These are phyloP conservation scores for Rhynchosporium graminicola DNA, from an alignment of 2,329 filamentous ascomycete genomes.

Conservation along the genomic window DNA sequence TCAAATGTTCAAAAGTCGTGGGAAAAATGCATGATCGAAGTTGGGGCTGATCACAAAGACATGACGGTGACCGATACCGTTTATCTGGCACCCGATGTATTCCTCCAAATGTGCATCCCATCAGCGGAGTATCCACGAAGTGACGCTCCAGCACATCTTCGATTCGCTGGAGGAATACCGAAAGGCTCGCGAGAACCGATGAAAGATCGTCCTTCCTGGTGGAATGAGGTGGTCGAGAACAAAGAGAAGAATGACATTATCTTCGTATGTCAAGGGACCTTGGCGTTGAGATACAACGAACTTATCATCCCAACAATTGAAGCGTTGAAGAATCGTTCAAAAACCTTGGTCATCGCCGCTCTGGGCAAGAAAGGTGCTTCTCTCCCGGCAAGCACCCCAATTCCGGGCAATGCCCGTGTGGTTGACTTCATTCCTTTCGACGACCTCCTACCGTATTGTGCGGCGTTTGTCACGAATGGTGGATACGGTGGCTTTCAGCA, in stretches of 20 bases:
- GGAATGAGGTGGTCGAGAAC: constrained; percentile 45
- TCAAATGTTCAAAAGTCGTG: constrained; percentile 11
- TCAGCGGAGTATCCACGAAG: constrained; percentile 42
- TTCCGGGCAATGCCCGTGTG: constrained; percentile 41
- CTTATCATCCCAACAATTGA: constrained; percentile 43
- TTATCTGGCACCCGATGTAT: constrained; percentile 34
- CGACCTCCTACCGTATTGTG: constrained; percentile 40
- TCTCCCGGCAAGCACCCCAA: constrained; percentile 35
- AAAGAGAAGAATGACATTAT: constrained; percentile 44
- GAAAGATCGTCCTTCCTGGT: constrained; percentile 47
- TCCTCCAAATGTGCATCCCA: constrained; percentile 42
- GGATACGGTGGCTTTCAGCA: constrained; percentile 44
- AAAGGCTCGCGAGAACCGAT: constrained; percentile 37
- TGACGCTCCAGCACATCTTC: constrained; percentile 44
- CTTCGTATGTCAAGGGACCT: constrained; percentile 43
- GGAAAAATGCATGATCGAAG: constrained; percentile 30
- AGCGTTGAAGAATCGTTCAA: constrained; percentile 40
- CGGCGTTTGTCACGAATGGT: constrained; percentile 43
- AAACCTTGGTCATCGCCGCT: constrained; percentile 42
- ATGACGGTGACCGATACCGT: constrained; percentile 32
- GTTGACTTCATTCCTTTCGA: constrained; percentile 44
- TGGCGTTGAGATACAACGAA: constrained; percentile 38
- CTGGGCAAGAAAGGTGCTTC: constrained; percentile 36
- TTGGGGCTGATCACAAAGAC: constrained; percentile 37
- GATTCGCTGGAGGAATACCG: constrained; percentile 47